Conservation (phyloP, 2,329 filamentous ascomycete genomes). For the Claviceps sp. region DNA sequence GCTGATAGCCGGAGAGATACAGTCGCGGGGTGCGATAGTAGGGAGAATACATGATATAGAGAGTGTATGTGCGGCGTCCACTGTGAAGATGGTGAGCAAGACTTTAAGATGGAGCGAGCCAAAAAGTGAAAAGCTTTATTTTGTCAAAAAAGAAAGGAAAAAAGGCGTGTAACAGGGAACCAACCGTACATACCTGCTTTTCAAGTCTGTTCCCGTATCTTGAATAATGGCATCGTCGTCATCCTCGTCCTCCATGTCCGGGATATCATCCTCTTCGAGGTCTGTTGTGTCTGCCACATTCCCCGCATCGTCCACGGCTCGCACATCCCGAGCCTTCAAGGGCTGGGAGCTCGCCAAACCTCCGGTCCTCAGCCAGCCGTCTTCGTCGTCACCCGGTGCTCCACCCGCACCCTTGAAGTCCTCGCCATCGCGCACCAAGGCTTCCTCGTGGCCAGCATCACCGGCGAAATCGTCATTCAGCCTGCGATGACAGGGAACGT, state of each 20-base stretch:
- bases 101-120: neutral
- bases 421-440: slow-evolving; percentile 69
- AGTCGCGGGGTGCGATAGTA: slow-evolving; percentile 94
- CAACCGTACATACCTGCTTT: slow-evolving; percentile 26
- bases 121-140: neutral
- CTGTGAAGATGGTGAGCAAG: slow-evolving; percentile 29
- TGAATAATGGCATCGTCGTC: slow-evolving; percentile 94
- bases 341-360: slow-evolving; percentile 64
- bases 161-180: neutral
- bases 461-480: slow-evolving; percentile 90
- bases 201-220: slow-evolving; percentile 42
- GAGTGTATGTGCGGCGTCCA: slow-evolving; percentile 81
- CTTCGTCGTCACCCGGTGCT: slow-evolving; percentile 48
- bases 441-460: slow-evolving; percentile 73
- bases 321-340: slow-evolving; percentile 64
- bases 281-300: slow-evolving; percentile 65
- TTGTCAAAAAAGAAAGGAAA: neutral
- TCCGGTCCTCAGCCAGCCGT: slow-evolving; percentile 85
- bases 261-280: slow-evolving; percentile 70
- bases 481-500: slow-evolving; percentile 83
- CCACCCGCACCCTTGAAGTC: slow-evolving; percentile 35
- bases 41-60: slow-evolving; percentile 96
- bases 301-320: slow-evolving; percentile 79
- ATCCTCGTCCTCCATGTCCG: slow-evolving; percentile 97
- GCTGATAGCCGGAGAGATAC: slow-evolving; percentile 82